Evolutionary conservation across 208 protist genomes (phyloP).

Genomic region (Acanthamoeba pearcei): DNA sequence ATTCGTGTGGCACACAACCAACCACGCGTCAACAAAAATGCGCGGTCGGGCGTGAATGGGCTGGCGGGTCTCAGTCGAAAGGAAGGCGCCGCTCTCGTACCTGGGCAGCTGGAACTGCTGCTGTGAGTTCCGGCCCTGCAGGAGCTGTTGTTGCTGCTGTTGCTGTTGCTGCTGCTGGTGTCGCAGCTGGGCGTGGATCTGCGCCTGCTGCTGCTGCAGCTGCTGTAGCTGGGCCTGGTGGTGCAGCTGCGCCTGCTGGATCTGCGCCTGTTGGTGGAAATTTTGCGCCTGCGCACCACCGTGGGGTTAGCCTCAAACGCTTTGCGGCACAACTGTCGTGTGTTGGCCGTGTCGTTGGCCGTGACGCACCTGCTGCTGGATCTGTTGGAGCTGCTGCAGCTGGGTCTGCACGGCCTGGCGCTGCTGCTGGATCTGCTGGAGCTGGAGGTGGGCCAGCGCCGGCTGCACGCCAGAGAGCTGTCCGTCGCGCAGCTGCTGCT

Average conservation of each 20-base stretch:
- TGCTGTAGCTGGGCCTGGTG: conserved; percentile 34
- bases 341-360: too few species aligned
- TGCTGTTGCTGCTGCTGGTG: neutral
- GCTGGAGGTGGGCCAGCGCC: neutral
- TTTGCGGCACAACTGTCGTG: too few species aligned
- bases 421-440: neutral
- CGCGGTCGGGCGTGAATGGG: too few species aligned
- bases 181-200: neutral
- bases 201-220: conserved; percentile 37
- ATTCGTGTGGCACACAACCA: too few species aligned
- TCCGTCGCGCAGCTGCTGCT: neutral
- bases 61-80: too few species aligned
- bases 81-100: too few species aligned
- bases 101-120: too few species aligned
- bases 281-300: too few species aligned
- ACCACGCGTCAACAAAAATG: too few species aligned
- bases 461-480: neutral
- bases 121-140: too few species aligned
- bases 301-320: too few species aligned
- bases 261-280: neutral
- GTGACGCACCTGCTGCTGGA: neutral
- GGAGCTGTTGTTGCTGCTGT: too few species aligned
- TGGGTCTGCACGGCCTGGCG: neutral
- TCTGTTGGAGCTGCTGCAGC: conserved; percentile 17
- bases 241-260: conserved; percentile 1